Evolutionary conservation across 2,329 filamentous ascomycete genomes (phyloP).

Genomic region (Colletotrichum kahawae): DNA sequence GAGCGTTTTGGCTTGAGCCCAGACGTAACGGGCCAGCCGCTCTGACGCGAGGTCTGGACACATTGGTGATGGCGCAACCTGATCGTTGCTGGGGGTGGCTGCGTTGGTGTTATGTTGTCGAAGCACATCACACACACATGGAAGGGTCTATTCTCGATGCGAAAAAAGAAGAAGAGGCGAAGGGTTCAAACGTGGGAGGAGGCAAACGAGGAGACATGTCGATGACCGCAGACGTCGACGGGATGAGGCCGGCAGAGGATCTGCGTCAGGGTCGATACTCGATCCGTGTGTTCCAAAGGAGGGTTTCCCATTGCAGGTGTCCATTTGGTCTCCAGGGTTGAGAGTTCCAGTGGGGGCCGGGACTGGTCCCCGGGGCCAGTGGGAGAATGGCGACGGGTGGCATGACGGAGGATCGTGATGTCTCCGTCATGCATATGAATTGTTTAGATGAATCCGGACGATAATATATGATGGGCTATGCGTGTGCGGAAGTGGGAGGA

Average conservation of each 20-base stretch:
- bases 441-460: constrained; percentile 15
- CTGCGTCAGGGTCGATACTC: background rate
- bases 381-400: background rate
- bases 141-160: background rate
- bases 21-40: constrained; percentile 2
- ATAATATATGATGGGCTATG: constrained; percentile 7
- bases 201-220: background rate
- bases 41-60: background rate
- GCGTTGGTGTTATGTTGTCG: background rate
- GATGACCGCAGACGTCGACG: constrained; percentile 8
- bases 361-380: background rate
- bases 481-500: background rate
- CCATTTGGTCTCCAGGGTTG: background rate
- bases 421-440: background rate
- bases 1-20: constrained; percentile 2
- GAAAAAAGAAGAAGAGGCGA: background rate
- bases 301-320: background rate
- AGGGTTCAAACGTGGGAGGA: background rate
- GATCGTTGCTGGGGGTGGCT: background rate
- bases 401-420: background rate
- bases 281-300: background rate
- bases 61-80: background rate
- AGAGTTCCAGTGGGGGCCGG: background rate
- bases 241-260: background rate
- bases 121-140: background rate